Percentiles rank a stretch among this genome's conserved stretches.
Conservation (phyloP, 345 rosid genomes). For the Mallotus nudiflorus region DNA sequence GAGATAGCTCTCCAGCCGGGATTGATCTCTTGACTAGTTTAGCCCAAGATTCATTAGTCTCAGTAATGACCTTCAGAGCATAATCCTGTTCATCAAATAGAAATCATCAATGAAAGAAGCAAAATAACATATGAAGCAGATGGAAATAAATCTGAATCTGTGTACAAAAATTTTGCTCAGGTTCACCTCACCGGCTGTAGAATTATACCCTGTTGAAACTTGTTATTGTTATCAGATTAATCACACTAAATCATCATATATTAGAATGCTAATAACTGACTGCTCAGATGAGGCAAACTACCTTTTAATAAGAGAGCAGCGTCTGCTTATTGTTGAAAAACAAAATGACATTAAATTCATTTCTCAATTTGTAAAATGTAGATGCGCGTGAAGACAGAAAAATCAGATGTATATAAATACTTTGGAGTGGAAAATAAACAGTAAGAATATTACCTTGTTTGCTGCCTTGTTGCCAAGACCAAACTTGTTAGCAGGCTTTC, state of each 20-base stretch:
- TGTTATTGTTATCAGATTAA: neutral
- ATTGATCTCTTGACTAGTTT: conserved; percentile 75
- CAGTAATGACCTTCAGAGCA: conserved; percentile 74
- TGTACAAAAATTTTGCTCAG: no score
- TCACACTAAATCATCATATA: neutral
- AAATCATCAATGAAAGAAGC: neutral
- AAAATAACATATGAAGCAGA: neutral
- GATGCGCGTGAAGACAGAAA: no score
- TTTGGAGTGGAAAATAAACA: no score
- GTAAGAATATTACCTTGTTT: conserved; percentile 55
- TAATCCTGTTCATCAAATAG: conserved; percentile 53
- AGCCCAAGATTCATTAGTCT: conserved; percentile 84
- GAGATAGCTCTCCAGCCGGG: conserved; percentile 65
- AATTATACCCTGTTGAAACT: neutral
- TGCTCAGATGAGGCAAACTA: neutral
- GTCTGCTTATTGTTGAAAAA: neutral
- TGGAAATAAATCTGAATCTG: neutral
- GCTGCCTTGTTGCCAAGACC: conserved; percentile 94
- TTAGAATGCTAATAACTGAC: neutral
- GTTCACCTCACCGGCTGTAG: neutral
- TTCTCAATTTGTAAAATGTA: neutral
- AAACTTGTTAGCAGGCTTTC: conserved; percentile 95
- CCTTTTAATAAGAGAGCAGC: neutral
- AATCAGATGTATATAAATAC: neutral
- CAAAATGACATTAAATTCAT: neutral